Base-by-base conservation (phyloP, 2,329 filamentous ascomycete species). In the Phaeosphaeriaceae sp. region DNA sequence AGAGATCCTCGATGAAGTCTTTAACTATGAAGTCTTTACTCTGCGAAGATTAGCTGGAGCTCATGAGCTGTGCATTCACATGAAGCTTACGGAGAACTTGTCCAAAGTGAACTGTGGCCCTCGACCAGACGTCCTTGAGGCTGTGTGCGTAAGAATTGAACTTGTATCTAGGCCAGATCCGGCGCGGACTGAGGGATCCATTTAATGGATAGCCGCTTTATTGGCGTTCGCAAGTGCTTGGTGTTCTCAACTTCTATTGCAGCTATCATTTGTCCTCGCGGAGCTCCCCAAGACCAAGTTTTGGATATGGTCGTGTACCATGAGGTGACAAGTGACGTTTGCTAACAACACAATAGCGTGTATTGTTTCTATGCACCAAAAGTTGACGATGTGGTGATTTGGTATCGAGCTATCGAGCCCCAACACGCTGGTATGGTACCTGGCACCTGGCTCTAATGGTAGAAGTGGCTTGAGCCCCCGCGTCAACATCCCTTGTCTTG, bases 1-100 rank as follows among this genome's bases (percentile, higher is more conserved):
- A 94, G 49, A 99, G 86, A 42, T 87, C 85, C 72, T 99, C 95
- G 64, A 99, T 87, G 71, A 99, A 99, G 77, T 99, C 94, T 68
- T 96, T 92, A 60, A 97, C 93, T 56, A 97, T 97, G 69, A 97
- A 99, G 76, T 97, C 94, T 63, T 77, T 77, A 60, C 72, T 79
- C 67, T 72, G 46, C 20, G 8, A 32, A 35, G 23, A 47, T 66
- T 44, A 66, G 54, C 40, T 35, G 12, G 26, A 7, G 23, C 37
- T 6, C 35, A 13, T 16, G 29, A 15, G n/a, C 23, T 23, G 15
- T 29, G 26, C 17, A 41, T 9, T 23, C 9, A 11, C 28, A n/a
- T 20, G 17, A 15, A 42, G 34, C 66, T 53, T 53, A 76, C 73
- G 37, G 77, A 77, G 71, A 82, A 82, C 48, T 92, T 92, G 36